phyloP scores from a whole-genome alignment of 139 green algal species.

The Gonium pectorale region DNA sequence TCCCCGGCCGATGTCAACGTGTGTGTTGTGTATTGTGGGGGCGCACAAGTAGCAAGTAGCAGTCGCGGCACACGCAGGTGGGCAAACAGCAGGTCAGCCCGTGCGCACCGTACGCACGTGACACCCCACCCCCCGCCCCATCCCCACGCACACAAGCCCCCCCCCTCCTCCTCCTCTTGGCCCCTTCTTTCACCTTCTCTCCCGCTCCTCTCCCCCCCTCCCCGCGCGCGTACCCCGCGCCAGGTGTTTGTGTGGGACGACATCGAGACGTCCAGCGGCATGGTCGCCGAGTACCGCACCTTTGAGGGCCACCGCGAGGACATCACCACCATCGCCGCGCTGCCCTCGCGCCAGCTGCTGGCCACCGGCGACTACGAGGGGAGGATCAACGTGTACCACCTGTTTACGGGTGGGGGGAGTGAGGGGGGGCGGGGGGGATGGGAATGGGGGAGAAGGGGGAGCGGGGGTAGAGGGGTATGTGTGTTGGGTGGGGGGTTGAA shows the following conservation, averaged over 20 bases:
- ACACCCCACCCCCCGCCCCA: too few relatives aligned
- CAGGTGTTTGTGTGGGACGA: constrained; percentile 84
- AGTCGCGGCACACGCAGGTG: too few relatives aligned
- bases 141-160: too few relatives aligned
- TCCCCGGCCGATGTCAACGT: too few relatives aligned
- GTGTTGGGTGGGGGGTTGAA: too few relatives aligned
- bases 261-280: constrained; percentile 60
- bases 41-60: too few relatives aligned
- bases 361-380: constrained; percentile 83
- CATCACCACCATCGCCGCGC: constrained; percentile 76
- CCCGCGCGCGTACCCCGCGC: too few relatives aligned
- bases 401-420: constrained; percentile 61
- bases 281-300: constrained; percentile 59
- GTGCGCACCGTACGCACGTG: too few relatives aligned
- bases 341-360: constrained; percentile 53
- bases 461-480: too few relatives aligned
- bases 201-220: not conserved
- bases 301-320: constrained; percentile 79
- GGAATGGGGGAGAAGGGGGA: not conserved
- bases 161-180: not conserved
- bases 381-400: constrained; percentile 79
- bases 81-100: too few relatives aligned
- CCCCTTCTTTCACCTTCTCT: not conserved
- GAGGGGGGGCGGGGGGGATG: not conserved
- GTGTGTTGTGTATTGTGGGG: too few relatives aligned